A percentile compares a stretch with the other conserved stretches of the same genome.
Conservation (phyloP, 768 basidiomycete species). For the Suillus subalutaceus region DNA sequence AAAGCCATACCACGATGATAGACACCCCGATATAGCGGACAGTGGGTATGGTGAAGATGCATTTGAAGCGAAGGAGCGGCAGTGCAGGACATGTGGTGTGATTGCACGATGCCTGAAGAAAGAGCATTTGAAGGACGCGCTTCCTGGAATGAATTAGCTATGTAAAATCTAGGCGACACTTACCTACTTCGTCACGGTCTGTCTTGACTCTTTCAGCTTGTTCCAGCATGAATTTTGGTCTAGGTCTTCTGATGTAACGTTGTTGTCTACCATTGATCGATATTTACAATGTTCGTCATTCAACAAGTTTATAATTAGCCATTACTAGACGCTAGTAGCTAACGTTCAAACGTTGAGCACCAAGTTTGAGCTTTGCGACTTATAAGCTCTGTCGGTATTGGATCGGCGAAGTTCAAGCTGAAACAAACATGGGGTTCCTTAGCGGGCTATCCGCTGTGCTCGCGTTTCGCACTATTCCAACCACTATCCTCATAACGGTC, state of each 20-base stretch:
- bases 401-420: not conserved
- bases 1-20: not conserved
- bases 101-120: slow-evolving; percentile 23
- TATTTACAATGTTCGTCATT: not conserved
- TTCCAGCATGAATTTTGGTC: not conserved
- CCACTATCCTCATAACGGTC: slow-evolving; percentile 48
- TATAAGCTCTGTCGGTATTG: not conserved
- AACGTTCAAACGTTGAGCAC: not conserved
- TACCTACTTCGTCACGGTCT: not conserved
- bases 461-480: slow-evolving; percentile 45
- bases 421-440: slow-evolving; percentile 27
- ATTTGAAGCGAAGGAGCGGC: slow-evolving; percentile 18
- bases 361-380: not conserved
- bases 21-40: not conserved
- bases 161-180: not conserved
- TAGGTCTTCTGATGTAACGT: not conserved
- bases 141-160: slow-evolving; percentile 16
- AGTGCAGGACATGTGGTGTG: slow-evolving; percentile 23
- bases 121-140: slow-evolving; percentile 24
- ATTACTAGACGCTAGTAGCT: not conserved
- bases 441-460: slow-evolving; percentile 27
- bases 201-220: not conserved
- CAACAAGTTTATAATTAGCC: not conserved
- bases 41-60: slow-evolving; percentile 12
- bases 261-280: not conserved